Evolutionary conservation across 1,284 basidiomycete species (phyloP).

Genomic region (Cryptococcus jaspeensis): DNA sequence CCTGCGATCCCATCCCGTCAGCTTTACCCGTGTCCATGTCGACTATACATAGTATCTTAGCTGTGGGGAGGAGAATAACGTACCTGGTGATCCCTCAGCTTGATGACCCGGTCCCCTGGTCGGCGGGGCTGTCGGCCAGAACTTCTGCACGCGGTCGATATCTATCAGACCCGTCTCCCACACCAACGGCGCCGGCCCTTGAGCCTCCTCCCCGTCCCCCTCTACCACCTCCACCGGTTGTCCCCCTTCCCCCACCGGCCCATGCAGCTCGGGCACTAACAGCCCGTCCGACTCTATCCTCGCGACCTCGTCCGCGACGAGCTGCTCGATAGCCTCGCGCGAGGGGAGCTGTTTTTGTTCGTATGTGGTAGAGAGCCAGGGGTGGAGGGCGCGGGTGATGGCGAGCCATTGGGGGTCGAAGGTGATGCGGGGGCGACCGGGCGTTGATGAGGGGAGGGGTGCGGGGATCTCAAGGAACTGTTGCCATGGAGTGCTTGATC

Average conservation of each 20-base stretch:
- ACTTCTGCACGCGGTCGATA: constrained; percentile 66
- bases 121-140: constrained; percentile 71
- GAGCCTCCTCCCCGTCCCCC: constrained; percentile 24
- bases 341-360: constrained; percentile 63
- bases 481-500: too few species aligned
- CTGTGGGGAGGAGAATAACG: constrained; percentile 11
- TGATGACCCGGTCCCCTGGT: too few species aligned
- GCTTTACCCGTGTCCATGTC: neutral
- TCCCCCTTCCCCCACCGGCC: neutral
- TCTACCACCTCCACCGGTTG: constrained; percentile 46
- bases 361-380: constrained; percentile 63
- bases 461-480: constrained; percentile 70
- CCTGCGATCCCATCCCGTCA: constrained; percentile 53
- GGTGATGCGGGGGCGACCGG: constrained; percentile 53
- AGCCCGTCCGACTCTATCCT: constrained; percentile 59
- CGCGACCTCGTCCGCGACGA: constrained; percentile 63
- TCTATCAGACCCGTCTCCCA: constrained; percentile 42
- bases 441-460: constrained; percentile 23
- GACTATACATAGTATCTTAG: too few species aligned
- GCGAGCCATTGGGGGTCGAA: constrained; percentile 94
- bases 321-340: constrained; percentile 58
- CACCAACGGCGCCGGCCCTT: constrained; percentile 24
- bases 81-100: constrained; percentile 48
- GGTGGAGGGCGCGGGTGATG: constrained; percentile 81
- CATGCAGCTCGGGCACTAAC: constrained; percentile 24